phyloP scores from a whole-genome alignment of 2,329 filamentous ascomycete species.

The Exophiala sp. region DNA sequence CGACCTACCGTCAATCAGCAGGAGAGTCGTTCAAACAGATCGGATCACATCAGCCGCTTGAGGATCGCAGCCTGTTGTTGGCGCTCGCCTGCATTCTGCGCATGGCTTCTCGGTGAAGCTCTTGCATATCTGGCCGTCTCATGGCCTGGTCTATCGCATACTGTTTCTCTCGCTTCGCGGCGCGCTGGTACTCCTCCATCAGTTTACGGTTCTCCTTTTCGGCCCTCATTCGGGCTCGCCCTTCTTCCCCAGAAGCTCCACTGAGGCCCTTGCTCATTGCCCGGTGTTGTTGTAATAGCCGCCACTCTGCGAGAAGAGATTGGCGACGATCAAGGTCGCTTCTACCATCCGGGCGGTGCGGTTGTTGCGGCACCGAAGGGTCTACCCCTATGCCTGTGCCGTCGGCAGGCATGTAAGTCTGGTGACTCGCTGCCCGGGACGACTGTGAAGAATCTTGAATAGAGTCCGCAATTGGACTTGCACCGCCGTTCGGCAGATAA shows the following conservation, averaged over 20 bases:
- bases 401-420: neutral
- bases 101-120: slow-evolving; percentile 72
- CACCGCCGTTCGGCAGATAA: slow-evolving; percentile 7
- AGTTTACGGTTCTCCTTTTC: slow-evolving; percentile 60
- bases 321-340: slow-evolving; percentile 34
- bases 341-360: slow-evolving; percentile 11
- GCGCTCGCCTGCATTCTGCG: slow-evolving; percentile 66
- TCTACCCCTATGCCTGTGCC: slow-evolving; percentile 43
- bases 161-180: slow-evolving; percentile 54
- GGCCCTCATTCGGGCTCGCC: slow-evolving; percentile 47
- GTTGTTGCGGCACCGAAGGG: slow-evolving; percentile 21
- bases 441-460: slow-evolving; percentile 3
- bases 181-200: slow-evolving; percentile 53
- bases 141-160: slow-evolving; percentile 67
- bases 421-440: slow-evolving; percentile 8
- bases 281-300: slow-evolving; percentile 60
- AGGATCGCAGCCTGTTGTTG: slow-evolving; percentile 34
- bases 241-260: slow-evolving; percentile 34
- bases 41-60: neutral
- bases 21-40: neutral
- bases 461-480: neutral
- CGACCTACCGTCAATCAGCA: too few species aligned
- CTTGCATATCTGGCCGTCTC: slow-evolving; percentile 67
- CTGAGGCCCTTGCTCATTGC: slow-evolving; percentile 32
- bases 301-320: slow-evolving; percentile 60